Evolutionary conservation across 495 filamentous ascomycete species (phyloP).

Genomic region (Tuber indicum): DNA sequence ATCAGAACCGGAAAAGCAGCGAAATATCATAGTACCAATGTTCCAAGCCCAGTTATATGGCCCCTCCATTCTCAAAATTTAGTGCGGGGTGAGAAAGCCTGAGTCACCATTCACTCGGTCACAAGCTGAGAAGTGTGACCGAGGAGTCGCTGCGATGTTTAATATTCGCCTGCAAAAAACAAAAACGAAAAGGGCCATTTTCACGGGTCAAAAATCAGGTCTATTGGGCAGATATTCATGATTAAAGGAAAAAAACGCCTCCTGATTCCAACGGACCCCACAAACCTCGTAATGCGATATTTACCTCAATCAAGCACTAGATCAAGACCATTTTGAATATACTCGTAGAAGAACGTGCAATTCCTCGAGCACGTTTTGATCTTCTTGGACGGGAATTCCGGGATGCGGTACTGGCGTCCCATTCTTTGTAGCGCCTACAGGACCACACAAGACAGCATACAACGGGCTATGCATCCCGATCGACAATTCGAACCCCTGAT

Average conservation of each 20-base stretch:
- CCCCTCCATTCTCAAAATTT: neutral
- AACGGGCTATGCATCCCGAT: neutral
- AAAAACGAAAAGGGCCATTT: neutral
- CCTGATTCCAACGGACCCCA: neutral
- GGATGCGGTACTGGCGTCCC: too few species aligned
- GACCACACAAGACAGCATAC: neutral
- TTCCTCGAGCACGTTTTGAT: neutral
- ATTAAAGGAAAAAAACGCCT: neutral
- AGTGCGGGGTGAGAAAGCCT: neutral
- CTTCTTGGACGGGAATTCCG: neutral
- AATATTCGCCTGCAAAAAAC: neutral
- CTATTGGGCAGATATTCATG: neutral
- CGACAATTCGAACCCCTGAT: neutral
- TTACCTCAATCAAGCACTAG: neutral
- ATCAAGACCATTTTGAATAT: neutral
- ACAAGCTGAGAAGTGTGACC: too few species aligned
- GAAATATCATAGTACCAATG: neutral
- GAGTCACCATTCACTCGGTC: neutral
- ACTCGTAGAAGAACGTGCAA: neutral
- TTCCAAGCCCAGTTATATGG: neutral
- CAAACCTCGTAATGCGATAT: neutral
- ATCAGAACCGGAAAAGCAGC: neutral
- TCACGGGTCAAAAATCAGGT: neutral
- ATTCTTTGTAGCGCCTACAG: too few species aligned
- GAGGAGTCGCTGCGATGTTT: neutral